These are phyloP conservation scores for Claviceps humidiphila DNA, from an alignment of 2,329 filamentous ascomycete genomes.

Conservation along the genomic window DNA sequence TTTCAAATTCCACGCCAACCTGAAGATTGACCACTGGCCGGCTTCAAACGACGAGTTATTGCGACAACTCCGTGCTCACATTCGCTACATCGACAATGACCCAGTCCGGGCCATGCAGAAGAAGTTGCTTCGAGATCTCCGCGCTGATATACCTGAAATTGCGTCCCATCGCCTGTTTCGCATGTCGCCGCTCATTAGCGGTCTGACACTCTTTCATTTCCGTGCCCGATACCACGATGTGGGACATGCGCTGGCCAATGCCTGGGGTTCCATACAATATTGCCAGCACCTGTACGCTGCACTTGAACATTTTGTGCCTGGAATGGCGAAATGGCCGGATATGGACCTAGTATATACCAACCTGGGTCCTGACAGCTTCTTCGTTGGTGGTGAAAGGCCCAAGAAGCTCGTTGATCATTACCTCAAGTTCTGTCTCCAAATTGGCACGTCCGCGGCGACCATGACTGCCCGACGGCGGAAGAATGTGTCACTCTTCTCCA, in stretches of 20 bases:
- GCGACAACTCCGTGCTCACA: conserved; percentile 5
- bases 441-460: conserved; percentile 20
- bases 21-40: conserved; percentile 17
- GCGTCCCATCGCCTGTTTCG: conserved; percentile 16
- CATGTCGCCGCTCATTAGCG: conserved; percentile 24
- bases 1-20: conserved; percentile 17
- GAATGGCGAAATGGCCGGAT: conserved; percentile 21
- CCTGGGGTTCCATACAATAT: conserved; percentile 26
- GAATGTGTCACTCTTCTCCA: conserved; percentile 10
- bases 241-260: conserved; percentile 20
- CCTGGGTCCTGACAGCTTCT: conserved; percentile 21
- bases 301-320: neutral
- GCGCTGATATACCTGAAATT: neutral
- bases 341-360: conserved; percentile 22
- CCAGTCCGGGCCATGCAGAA: neutral
- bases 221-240: conserved; percentile 18
- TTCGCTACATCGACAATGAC: neutral
- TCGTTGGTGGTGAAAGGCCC: conserved; percentile 21
- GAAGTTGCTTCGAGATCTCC: neutral
- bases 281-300: conserved; percentile 28
- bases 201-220: conserved; percentile 24
- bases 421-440: conserved; percentile 23
- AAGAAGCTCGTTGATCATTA: conserved; percentile 18
- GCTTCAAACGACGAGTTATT: neutral
- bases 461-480: neutral